Percentiles rank a stretch among this genome's conserved stretches.
These are phyloP conservation scores for Citrullus colocynthis DNA, from an alignment of 306 rosid species.

Conservation along the genomic window DNA sequence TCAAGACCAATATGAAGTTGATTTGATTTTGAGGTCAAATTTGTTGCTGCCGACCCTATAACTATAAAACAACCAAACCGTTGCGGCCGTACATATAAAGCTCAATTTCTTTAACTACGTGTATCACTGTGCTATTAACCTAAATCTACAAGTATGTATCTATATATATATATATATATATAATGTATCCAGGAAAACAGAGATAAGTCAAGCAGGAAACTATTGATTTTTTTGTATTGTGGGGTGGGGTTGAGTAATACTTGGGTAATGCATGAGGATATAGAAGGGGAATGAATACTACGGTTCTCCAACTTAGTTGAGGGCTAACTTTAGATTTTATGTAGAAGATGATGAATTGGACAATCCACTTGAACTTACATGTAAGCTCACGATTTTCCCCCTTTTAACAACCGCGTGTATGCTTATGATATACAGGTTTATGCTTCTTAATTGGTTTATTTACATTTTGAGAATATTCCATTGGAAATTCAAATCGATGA, in stretches of 20 bases:
- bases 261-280: background rate
- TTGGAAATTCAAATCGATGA: background rate
- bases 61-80: background rate
- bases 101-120: background rate
- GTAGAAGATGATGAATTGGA: background rate
- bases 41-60: background rate
- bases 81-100: background rate
- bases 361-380: background rate
- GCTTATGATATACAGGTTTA: background rate
- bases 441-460: background rate
- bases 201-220: background rate
- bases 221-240: background rate
- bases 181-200: background rate
- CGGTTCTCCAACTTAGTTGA: background rate
- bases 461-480: background rate
- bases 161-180: background rate
- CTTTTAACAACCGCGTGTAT: background rate
- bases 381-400: background rate
- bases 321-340: background rate
- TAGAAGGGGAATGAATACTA: background rate
- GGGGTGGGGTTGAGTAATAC: background rate
- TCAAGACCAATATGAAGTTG: slow-evolving; percentile 3
- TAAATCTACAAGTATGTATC: background rate
- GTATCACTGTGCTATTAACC: background rate
- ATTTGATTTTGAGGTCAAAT: background rate